Evolutionary conservation across 2,329 filamentous ascomycete genomes (phyloP).

Genomic region (Diaporthe sp.): DNA sequence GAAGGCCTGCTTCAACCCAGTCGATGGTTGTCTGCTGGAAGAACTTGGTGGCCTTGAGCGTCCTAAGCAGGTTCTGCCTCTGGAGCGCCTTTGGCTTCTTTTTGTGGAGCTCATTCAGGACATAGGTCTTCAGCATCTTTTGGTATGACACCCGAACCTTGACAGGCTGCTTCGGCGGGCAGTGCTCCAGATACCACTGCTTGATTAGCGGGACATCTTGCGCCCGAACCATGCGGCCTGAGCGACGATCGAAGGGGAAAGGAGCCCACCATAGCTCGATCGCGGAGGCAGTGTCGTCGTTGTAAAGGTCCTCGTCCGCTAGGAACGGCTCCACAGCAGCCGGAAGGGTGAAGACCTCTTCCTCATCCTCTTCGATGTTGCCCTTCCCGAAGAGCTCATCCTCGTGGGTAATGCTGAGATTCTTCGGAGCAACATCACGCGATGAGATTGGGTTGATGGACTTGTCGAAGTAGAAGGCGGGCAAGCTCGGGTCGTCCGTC

Average conservation of each 20-base stretch:
- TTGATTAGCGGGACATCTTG: conserved; percentile 98
- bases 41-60: conserved; percentile 96
- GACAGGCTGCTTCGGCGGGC: conserved; percentile 86
- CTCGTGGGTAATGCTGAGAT: conserved; percentile 90
- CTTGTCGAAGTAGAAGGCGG: conserved; percentile 98
- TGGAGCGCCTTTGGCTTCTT: conserved; percentile 95
- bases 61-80: conserved; percentile 90
- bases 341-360: conserved; percentile 87
- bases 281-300: conserved; percentile 87
- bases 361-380: conserved; percentile 78
- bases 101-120: conserved; percentile 96
- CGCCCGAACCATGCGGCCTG: conserved; percentile 94
- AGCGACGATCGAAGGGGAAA: conserved; percentile 93
- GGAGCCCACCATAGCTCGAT: conserved; percentile 99
- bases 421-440: conserved; percentile 91
- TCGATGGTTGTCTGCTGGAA: conserved; percentile 99
- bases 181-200: conserved; percentile 98
- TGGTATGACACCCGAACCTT: conserved; percentile 99
- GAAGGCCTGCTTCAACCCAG: conserved; percentile 98
- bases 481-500: conserved; percentile 87
- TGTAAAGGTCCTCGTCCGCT: conserved; percentile 88
- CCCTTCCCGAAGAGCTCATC: conserved; percentile 90
- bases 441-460: conserved; percentile 98
- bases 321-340: conserved; percentile 87
- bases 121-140: conserved; percentile 94